Conservation (phyloP, 164 flowering plant species). For the Chimonanthus praecox region DNA sequence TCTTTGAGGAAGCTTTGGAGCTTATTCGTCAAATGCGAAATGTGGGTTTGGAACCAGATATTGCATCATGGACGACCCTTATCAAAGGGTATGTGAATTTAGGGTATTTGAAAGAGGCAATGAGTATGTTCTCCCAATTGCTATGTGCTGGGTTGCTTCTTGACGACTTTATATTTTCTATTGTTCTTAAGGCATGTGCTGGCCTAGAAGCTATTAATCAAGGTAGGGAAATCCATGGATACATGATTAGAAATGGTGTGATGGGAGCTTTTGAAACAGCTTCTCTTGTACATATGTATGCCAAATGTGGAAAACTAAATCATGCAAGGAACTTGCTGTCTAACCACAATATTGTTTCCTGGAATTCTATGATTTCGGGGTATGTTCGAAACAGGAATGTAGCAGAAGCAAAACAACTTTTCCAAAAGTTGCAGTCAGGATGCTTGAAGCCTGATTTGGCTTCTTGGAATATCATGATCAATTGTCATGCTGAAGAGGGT, state of each 20-base stretch:
- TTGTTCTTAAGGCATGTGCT: conserved; percentile 11
- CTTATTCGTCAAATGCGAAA: conserved; percentile 11
- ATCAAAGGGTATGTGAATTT: conserved; percentile 7
- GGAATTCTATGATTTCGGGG: conserved; percentile 11
- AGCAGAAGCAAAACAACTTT: conserved; percentile 8
- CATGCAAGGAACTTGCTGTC: conserved; percentile 6
- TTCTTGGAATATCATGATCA: conserved; percentile 15
- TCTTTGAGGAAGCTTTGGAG: conserved; percentile 11
- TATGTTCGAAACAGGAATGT: conserved; percentile 2
- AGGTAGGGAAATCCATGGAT: conserved; percentile 14
- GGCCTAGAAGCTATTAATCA: conserved; percentile 8
- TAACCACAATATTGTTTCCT: conserved; percentile 4
- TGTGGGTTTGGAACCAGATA: conserved; percentile 14
- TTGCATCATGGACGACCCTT: conserved; percentile 17
- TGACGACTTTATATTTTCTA: conserved; percentile 6
- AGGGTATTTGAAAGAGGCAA: conserved; percentile 8
- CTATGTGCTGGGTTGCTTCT: neutral
- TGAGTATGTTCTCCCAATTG: conserved; percentile 7
- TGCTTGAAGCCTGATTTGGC: conserved; percentile 11
- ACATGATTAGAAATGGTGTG: conserved; percentile 5
- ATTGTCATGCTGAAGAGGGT: conserved; percentile 11
- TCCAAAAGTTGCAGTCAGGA: conserved; percentile 4
- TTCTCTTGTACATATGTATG: conserved; percentile 14
- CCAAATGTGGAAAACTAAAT: conserved; percentile 9
- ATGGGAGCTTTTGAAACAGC: neutral